Evolutionary conservation across 306 rosid species (phyloP).

Genomic region (Myrica gale): DNA sequence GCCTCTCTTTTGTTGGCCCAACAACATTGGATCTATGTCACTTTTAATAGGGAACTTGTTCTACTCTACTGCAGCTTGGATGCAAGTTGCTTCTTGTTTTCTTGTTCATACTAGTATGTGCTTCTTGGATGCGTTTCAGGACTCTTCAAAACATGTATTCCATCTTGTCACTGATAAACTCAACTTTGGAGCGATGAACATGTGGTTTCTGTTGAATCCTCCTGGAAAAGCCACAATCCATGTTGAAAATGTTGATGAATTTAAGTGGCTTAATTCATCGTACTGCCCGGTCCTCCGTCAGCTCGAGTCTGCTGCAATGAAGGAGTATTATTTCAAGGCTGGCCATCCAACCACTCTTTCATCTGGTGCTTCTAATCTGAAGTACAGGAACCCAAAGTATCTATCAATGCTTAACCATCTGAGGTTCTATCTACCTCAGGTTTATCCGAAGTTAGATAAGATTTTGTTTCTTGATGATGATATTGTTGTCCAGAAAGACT

Average conservation of each 20-base stretch:
- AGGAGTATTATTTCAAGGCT: slow-evolving; percentile 89
- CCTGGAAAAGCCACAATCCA: slow-evolving; percentile 90
- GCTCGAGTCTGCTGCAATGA: slow-evolving; percentile 91
- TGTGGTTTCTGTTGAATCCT: slow-evolving; percentile 98
- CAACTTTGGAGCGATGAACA: slow-evolving; percentile 93
- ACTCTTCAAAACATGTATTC: slow-evolving; percentile 88
- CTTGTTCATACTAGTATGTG: slow-evolving; percentile 11
- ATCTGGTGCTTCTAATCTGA: slow-evolving; percentile 79
- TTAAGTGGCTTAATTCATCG: slow-evolving; percentile 93
- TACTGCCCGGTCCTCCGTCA: slow-evolving; percentile 95
- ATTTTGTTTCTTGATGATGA: slow-evolving; percentile 94
- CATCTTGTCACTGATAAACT: slow-evolving; percentile 93
- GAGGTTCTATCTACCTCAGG: slow-evolving; percentile 94
- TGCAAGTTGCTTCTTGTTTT: slow-evolving; percentile 20
- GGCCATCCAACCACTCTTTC: slow-evolving; percentile 71
- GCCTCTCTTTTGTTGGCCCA: background rate
- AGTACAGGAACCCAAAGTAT: slow-evolving; percentile 96
- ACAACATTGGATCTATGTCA: slow-evolving; percentile 1
- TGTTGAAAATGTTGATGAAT: slow-evolving; percentile 90
- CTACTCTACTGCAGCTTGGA: slow-evolving; percentile 4
- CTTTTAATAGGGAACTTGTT: background rate
- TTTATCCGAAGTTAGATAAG: slow-evolving; percentile 87
- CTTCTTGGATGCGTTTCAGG: slow-evolving; percentile 54
- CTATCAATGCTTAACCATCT: slow-evolving; percentile 96
- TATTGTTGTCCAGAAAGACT: slow-evolving; percentile 96